Conservation (phyloP, 306 rosid genomes). For the Alnus glutinosa region DNA sequence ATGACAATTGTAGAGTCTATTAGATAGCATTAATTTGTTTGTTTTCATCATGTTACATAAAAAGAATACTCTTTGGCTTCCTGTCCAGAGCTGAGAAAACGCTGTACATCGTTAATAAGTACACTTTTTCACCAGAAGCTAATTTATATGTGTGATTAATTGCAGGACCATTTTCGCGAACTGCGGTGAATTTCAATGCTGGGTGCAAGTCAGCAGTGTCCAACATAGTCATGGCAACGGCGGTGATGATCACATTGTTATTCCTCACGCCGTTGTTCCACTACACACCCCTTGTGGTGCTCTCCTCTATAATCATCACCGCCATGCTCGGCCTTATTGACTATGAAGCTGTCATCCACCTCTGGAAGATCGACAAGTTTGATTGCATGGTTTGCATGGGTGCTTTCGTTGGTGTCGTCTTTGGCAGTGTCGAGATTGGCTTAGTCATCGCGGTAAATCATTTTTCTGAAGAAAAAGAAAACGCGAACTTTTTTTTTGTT, state of each 20-base stretch:
- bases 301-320: constrained; percentile 74
- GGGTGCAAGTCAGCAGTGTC: constrained; percentile 96
- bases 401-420: constrained; percentile 79
- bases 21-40: no score
- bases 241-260: constrained; percentile 82
- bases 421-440: constrained; percentile 77
- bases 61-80: neutral
- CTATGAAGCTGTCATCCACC: constrained; percentile 83
- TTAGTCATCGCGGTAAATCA: constrained; percentile 73
- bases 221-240: constrained; percentile 89
- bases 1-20: no score
- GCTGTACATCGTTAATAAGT: no score
- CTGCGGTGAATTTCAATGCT: constrained; percentile 94
- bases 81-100: no score
- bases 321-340: constrained; percentile 98
- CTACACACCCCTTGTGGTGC: constrained; percentile 92
- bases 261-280: constrained; percentile 88
- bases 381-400: constrained; percentile 78
- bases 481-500: neutral
- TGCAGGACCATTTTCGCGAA: constrained; percentile 96
- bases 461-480: neutral
- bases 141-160: neutral
- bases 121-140: no score
- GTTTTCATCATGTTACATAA: neutral
- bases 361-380: constrained; percentile 85